A percentile compares a stretch with the other conserved stretches of the same genome.
phyloP scores from a whole-genome alignment of 108 stramenopile genomes.

The Skeletonema costatum region DNA sequence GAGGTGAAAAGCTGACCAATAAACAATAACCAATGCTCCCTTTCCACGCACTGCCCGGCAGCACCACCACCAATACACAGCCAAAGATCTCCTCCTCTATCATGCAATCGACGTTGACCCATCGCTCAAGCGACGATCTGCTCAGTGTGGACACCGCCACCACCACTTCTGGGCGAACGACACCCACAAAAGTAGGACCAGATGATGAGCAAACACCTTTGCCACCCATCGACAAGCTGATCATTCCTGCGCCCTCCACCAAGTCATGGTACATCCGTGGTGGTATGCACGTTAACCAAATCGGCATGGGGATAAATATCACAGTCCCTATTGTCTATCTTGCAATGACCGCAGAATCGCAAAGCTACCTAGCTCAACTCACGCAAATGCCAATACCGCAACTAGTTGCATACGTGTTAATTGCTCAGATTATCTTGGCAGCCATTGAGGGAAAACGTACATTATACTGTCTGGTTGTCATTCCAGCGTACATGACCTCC shows the following conservation, averaged over 20 bases:
- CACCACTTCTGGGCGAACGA: neutral
- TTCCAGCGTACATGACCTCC: constrained; percentile 44
- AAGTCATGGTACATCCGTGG: constrained; percentile 56
- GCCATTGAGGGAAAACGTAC: constrained; percentile 26
- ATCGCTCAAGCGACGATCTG: neutral
- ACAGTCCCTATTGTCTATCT: constrained; percentile 32
- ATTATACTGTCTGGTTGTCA: constrained; percentile 47
- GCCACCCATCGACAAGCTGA: neutral
- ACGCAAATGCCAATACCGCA: constrained; percentile 1
- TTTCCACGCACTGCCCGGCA: no score
- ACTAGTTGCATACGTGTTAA: constrained; percentile 10
- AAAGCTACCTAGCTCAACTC: neutral
- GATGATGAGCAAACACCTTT: neutral
- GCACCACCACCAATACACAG: no score
- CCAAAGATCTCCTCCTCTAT: neutral
- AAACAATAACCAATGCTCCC: no score
- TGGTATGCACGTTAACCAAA: constrained; percentile 51
- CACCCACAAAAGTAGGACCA: neutral
- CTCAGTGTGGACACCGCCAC: neutral
- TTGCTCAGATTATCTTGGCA: constrained; percentile 16
- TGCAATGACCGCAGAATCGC: constrained; percentile 12
- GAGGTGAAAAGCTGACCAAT: no score
- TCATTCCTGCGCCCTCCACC: neutral
- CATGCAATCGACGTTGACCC: neutral
- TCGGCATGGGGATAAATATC: constrained; percentile 57